Conservation (phyloP, 371 early-diverging fungal species). For the Funneliformis caledonium region DNA sequence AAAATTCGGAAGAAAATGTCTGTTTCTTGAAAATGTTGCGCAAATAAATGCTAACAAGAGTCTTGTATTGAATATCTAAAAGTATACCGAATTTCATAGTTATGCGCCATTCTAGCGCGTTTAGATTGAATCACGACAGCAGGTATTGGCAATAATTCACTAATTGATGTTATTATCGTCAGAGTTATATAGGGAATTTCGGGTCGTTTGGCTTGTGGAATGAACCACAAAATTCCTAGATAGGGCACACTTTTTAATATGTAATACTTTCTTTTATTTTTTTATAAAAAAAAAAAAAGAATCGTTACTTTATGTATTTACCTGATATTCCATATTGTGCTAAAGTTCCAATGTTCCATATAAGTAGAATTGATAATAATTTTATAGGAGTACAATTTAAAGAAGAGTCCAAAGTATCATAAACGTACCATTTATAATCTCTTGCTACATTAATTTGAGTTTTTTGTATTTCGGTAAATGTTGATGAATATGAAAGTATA, state of each 20-base stretch:
- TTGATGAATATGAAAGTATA: background rate
- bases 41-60: background rate
- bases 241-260: background rate
- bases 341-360: constrained; percentile 38
- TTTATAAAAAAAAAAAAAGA: no score
- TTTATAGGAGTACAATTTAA: constrained; percentile 22
- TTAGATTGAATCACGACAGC: constrained; percentile 30
- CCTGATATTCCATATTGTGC: constrained; percentile 30
- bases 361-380: constrained; percentile 2
- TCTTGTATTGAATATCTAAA: background rate
- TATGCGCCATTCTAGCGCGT: background rate
- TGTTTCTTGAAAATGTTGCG: no score
- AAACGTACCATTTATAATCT: constrained; percentile 37
- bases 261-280: background rate
- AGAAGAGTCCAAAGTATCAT: constrained; percentile 6
- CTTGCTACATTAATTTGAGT: constrained; percentile 5
- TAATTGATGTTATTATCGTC: background rate
- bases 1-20: no score
- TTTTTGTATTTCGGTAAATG: background rate
- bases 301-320: background rate
- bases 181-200: constrained; percentile 1
- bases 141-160: constrained; percentile 28
- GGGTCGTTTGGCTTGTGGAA: constrained; percentile 11
- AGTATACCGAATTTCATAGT: background rate
- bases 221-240: constrained; percentile 35